phyloP scores from a whole-genome alignment of 1,139 yeast genomes.

The Sugiyamaella sp. region DNA sequence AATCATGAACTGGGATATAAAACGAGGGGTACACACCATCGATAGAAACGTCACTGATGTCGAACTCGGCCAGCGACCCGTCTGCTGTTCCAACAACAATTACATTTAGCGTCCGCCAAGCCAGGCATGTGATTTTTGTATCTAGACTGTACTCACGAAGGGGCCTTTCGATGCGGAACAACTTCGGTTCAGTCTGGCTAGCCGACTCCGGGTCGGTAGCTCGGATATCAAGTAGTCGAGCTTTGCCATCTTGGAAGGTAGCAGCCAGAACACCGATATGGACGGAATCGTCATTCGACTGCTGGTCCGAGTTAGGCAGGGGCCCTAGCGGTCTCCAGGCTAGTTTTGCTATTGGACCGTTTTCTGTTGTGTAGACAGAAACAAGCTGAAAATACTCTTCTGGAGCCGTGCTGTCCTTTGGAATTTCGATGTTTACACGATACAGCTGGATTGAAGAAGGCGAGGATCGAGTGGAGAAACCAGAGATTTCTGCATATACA shows the following conservation, averaged over 20 bases:
- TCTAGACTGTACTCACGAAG: constrained; percentile 40
- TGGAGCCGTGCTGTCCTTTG: background rate
- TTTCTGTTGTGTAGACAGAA: constrained; percentile 47
- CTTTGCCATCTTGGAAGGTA: constrained; percentile 61
- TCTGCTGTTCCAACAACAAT: constrained; percentile 65
- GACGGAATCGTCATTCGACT: constrained; percentile 27
- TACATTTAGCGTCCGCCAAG: constrained; percentile 54
- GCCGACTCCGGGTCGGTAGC: background rate
- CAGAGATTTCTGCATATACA: constrained; percentile 28
- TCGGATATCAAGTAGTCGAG: constrained; percentile 52
- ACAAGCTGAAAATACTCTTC: constrained; percentile 29
- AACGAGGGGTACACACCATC: constrained; percentile 51
- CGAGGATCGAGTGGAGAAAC: constrained; percentile 27
- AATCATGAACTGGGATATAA: constrained; percentile 50
- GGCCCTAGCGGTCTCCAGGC: constrained; percentile 34
- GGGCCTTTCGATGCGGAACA: constrained; percentile 39
- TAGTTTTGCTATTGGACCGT: constrained; percentile 46
- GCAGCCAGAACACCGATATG: constrained; percentile 53
- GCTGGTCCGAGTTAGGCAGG: constrained; percentile 23
- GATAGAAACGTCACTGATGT: constrained; percentile 40
- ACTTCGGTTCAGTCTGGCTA: constrained; percentile 29
- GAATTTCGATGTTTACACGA: constrained; percentile 20
- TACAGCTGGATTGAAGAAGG: constrained; percentile 34
- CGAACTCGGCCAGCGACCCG: constrained; percentile 70
- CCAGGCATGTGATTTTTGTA: constrained; percentile 54